Conservation (phyloP, 1,284 basidiomycete genomes). For the Kwoniella shivajii region DNA sequence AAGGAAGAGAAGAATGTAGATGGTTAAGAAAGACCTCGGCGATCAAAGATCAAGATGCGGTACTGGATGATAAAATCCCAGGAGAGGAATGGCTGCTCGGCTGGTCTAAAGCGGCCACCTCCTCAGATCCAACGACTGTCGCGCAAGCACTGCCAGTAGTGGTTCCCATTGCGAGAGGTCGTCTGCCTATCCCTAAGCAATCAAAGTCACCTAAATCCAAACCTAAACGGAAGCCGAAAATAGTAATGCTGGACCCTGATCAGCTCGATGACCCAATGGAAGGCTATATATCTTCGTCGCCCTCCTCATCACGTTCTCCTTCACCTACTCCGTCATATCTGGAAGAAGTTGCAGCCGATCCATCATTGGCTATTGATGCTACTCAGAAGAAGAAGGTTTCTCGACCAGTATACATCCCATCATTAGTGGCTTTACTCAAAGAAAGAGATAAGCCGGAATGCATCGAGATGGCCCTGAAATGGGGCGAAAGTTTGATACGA, state of each 20-base stretch:
- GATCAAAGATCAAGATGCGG: constrained; percentile 60
- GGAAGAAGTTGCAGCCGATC: constrained; percentile 80
- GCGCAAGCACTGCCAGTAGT: background rate
- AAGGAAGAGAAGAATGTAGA: constrained; percentile 69
- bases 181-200: background rate
- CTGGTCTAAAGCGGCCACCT: constrained; percentile 21
- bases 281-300: constrained; percentile 66
- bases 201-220: constrained; percentile 1
- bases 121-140: too few species aligned
- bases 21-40: constrained; percentile 61
- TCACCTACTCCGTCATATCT: constrained; percentile 79
- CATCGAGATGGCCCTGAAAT: constrained; percentile 73
- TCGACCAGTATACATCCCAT: constrained; percentile 78
- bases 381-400: constrained; percentile 62
- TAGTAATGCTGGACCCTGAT: constrained; percentile 41
- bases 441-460: constrained; percentile 71
- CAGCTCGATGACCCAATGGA: constrained; percentile 75
- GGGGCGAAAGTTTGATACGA: constrained; percentile 77
- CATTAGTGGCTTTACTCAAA: constrained; percentile 71
- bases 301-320: constrained; percentile 72
- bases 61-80: constrained; percentile 23
- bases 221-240: constrained; percentile 31
- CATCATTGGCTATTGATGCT: constrained; percentile 61
- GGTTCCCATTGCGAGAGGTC: constrained; percentile 2
- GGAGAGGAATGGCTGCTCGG: constrained; percentile 37